A percentile compares a stretch with the other conserved stretches of the same genome.
phyloP scores from a whole-genome alignment of 768 basidiomycete genomes.

The Hypholoma sublateritium region DNA sequence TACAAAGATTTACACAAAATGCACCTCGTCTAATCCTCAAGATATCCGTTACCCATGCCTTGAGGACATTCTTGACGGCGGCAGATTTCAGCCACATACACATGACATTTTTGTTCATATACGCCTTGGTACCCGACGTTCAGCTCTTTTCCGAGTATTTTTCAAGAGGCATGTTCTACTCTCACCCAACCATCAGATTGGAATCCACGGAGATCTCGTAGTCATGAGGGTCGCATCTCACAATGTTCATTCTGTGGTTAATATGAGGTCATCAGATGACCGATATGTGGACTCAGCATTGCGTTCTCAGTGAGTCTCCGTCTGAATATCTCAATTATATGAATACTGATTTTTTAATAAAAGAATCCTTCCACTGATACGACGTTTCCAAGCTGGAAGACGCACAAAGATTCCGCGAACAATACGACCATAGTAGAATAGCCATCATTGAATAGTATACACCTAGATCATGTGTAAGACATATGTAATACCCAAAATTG shows the following conservation, averaged over 20 bases:
- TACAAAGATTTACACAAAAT: neutral
- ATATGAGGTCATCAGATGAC: conserved; percentile 1
- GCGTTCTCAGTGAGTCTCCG: too few relatives aligned
- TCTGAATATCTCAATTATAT: too few relatives aligned
- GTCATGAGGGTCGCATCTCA: neutral
- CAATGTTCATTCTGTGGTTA: neutral
- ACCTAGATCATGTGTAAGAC: too few relatives aligned
- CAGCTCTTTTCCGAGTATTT: neutral
- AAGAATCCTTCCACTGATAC: too few relatives aligned
- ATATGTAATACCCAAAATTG: too few relatives aligned
- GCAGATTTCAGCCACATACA: neutral
- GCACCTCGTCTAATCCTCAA: neutral
- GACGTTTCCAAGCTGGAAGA: too few relatives aligned
- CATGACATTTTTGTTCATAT: neutral
- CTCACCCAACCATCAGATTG: neutral
- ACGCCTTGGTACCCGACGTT: neutral
- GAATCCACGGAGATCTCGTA: neutral
- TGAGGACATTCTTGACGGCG: neutral
- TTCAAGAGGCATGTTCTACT: neutral
- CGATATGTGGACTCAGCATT: neutral
- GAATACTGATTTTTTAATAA: too few relatives aligned
- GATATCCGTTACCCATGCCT: neutral
- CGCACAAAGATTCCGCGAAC: too few relatives aligned
- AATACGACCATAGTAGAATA: too few relatives aligned
- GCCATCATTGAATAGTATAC: too few relatives aligned